Evolutionary conservation across 306 rosid genomes (phyloP).

Genomic region (Begonia masoniana): DNA sequence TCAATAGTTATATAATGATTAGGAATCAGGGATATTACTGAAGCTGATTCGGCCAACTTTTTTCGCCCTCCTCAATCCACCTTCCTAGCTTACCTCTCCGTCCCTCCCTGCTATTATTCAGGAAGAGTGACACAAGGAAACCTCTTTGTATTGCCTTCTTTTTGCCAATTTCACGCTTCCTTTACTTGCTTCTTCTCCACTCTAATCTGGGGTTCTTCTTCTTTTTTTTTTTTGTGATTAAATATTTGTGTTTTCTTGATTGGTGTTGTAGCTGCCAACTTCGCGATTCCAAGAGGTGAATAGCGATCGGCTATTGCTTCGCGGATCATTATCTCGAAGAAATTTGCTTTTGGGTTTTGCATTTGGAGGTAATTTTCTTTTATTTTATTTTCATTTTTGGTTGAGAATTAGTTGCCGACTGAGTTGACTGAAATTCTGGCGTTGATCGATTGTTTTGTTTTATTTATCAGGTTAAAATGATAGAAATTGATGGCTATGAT

Average conservation of each 20-base stretch:
- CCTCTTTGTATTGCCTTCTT: not conserved
- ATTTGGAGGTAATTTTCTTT: constrained; percentile 11
- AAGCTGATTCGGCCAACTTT: too few species aligned
- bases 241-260: not conserved
- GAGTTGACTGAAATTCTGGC: too few species aligned
- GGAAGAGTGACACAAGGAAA: not conserved
- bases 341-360: not conserved
- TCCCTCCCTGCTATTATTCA: not conserved
- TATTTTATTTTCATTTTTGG: not conserved
- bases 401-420: too few species aligned
- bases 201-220: constrained; percentile 4
- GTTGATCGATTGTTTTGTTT: too few species aligned
- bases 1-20: too few species aligned
- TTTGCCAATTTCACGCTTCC: not conserved
- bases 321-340: not conserved
- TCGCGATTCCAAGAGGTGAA: not conserved
- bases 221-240: not conserved
- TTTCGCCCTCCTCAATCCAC: not conserved
- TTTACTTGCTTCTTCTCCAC: not conserved
- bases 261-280: not conserved
- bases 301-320: not conserved
- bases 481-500: too few species aligned
- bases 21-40: too few species aligned
- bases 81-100: not conserved
- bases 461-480: too few species aligned